Evolutionary conservation across 805 yeast species (phyloP), one percentile per base, ranked within the genome.

Genomic region (Ogataea pignaliae): DNA sequence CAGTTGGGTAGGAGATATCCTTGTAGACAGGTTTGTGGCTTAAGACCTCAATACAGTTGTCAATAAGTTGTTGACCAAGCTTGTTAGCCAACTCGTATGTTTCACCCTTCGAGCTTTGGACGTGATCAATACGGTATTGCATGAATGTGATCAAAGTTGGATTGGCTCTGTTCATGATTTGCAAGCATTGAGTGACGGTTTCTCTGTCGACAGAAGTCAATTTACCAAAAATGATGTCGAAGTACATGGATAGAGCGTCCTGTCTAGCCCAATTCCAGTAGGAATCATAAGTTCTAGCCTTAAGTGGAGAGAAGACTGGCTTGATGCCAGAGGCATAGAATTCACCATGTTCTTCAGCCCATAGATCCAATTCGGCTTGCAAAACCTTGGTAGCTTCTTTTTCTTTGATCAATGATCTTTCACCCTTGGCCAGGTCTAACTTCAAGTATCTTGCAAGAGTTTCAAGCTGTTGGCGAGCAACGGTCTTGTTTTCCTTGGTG

Each of bases 221-320:
- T 52, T 87, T 84, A 66, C 99, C 99, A 67, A 93, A 95, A 56
- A 93, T 89, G 59, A 93, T 89, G 69, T 93, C 97, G 64, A 79
- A 93, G 72, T 87, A 93, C 88, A 93, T 84, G 40, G 89, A 80
- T 56, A 93, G 73, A 48, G 93, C 86, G 65, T 93, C 96, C 74
- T 93, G 99, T 69, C 97, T 87, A 39, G 98, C 97, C 99, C 99
- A 93, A 70, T 95, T 95, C 99, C 99, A 93, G 70, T 90, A 89
- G 17, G 97, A 89, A 70, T 93, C 98, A 68, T 91, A 93, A 43
- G 85, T 82, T 73, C 99, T 86, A 28, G 97, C 96, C 74, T 93
- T 93, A 70, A 86, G 78, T 50, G 91, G 76, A 29, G 96, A 86
- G 72, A 93, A 93, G 4, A 84, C 81, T 35, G 98, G 96, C 54